These are phyloP conservation scores for Bassia scoparia DNA, from an alignment of 148 eudicot genomes.

Conservation along the genomic window DNA sequence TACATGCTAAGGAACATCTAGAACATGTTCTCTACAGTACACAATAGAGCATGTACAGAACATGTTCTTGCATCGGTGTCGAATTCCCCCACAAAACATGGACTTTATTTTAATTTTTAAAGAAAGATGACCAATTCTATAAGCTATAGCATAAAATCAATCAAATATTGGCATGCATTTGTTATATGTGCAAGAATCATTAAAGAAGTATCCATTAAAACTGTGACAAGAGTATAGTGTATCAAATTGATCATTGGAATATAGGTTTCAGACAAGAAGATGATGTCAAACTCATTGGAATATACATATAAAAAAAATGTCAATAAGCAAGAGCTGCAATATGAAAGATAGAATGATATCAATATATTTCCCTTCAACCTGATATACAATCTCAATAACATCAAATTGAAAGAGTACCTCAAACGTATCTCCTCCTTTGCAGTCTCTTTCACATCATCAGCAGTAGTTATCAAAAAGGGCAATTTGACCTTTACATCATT, in stretches of 20 bases:
- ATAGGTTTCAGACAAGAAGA: not conserved
- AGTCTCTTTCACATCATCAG: conserved; percentile 74
- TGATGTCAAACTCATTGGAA: not conserved
- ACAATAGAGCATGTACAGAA: no score
- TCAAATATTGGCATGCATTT: no score
- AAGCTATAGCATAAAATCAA: no score
- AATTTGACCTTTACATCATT: conserved; percentile 70
- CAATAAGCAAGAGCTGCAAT: not conserved
- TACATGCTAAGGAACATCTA: no score
- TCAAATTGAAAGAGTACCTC: conserved; percentile 44
- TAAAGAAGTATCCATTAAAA: no score
- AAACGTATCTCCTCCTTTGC: conserved; percentile 82
- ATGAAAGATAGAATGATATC: not conserved
- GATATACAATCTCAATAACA: not conserved
- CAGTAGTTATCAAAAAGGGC: conserved; percentile 82
- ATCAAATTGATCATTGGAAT: not conserved
- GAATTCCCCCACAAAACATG: no score
- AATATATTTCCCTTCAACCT: not conserved
- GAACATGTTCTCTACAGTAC: no score
- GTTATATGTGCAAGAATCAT: no score
- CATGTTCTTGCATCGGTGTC: no score
- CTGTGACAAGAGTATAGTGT: no score
- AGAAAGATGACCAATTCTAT: no score
- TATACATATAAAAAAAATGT: not conserved
- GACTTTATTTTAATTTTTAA: no score